phyloP scores from a whole-genome alignment of 805 yeast genomes.

The Monosporozyma aerobia region DNA sequence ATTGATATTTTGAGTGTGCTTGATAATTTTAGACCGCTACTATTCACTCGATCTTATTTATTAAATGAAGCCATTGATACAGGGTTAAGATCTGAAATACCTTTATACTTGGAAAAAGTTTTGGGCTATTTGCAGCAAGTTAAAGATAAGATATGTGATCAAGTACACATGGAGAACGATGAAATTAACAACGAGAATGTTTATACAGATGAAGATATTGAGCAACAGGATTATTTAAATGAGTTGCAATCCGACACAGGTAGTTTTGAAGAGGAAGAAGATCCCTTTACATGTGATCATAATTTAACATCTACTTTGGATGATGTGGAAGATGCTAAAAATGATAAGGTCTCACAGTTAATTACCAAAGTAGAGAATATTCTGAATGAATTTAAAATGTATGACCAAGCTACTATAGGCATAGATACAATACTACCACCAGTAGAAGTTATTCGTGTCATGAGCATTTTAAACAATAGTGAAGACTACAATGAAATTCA shows the following conservation, averaged over 20 bases:
- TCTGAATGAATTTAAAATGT: not conserved
- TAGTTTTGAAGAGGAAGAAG: conserved; percentile 9
- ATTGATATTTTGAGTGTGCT: not conserved
- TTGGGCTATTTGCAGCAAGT: not conserved
- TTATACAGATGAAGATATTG: conserved; percentile 9
- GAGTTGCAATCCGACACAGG: conserved; percentile 13
- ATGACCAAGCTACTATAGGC: not conserved
- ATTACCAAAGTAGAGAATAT: not conserved
- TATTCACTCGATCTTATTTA: not conserved
- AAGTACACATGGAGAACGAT: not conserved
- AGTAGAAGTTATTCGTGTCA: not conserved
- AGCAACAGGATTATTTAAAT: conserved; percentile 18
- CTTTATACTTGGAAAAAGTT: not conserved
- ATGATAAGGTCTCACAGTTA: not conserved
- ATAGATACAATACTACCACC: not conserved
- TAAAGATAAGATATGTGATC: not conserved
- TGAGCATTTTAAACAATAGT: not conserved
- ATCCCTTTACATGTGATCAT: conserved; percentile 1
- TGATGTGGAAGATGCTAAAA: not conserved
- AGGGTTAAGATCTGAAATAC: not conserved
- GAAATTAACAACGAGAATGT: not conserved
- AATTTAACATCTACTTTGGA: not conserved
- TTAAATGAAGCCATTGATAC: not conserved
- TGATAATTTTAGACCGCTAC: not conserved
- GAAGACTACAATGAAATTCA: not conserved